These are phyloP conservation scores for Diophrys sp. DNA, from an alignment of 73 alveolate species.

Conservation along the genomic window DNA sequence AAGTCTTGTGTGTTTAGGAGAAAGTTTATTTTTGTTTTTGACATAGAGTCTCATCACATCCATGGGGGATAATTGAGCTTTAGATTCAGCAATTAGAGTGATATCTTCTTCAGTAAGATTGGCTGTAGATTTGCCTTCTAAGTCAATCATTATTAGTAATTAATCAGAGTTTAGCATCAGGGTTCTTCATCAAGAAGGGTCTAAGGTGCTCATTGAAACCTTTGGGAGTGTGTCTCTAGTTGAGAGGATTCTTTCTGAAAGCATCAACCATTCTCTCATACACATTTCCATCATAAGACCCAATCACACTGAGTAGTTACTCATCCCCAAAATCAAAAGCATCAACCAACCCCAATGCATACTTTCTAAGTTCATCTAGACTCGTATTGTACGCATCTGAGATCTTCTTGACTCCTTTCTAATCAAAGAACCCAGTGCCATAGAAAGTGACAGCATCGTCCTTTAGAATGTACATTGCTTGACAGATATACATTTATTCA, in stretches of 20 bases:
- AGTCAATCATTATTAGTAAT: too few species aligned
- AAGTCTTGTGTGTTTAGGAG: conserved; percentile 34
- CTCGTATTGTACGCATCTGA: background rate
- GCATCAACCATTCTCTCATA: conserved; percentile 28
- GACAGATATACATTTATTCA: conserved; percentile 2
- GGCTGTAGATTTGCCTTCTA: too few species aligned
- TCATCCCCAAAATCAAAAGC: conserved; percentile 42
- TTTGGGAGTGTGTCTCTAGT: conserved; percentile 17
- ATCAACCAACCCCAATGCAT: conserved; percentile 31
- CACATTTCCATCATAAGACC: conserved; percentile 18
- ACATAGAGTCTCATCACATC: conserved; percentile 41
- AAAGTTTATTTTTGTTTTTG: conserved; percentile 27
- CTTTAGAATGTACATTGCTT: background rate
- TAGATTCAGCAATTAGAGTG: conserved; percentile 26
- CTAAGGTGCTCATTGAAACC: conserved; percentile 51
- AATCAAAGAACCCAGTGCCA: conserved; percentile 7
- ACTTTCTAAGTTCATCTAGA: background rate
- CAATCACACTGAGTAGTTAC: conserved; percentile 28
- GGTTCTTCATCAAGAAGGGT: conserved; percentile 16
- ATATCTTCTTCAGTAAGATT: conserved; percentile 34
- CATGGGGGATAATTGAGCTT: conserved; percentile 6
- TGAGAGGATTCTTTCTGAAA: conserved; percentile 54
- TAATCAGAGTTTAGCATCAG: background rate
- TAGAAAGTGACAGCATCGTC: background rate
- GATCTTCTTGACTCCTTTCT: background rate